Conservation (phyloP, 495 filamentous ascomycete species). For the Neurospora cerealis region DNA sequence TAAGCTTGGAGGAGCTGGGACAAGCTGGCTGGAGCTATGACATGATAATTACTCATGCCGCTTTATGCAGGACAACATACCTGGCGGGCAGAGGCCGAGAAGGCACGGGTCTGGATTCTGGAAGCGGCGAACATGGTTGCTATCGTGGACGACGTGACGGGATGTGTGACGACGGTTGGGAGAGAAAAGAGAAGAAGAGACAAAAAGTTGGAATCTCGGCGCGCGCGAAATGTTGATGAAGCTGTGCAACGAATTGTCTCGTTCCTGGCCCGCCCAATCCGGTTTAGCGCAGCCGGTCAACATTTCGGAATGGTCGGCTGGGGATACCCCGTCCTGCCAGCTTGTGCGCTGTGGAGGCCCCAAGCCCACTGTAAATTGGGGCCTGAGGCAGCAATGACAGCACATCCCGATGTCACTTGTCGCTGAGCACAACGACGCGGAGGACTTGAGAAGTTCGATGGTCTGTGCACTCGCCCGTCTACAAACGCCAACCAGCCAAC, state of each 20-base stretch:
- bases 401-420: not conserved
- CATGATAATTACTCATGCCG: not conserved
- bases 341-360: slow-evolving; percentile 14
- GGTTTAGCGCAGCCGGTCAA: not conserved
- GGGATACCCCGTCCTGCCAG: not conserved
- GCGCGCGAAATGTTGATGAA: not conserved
- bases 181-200: not conserved
- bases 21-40: slow-evolving; percentile 3
- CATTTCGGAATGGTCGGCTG: not conserved
- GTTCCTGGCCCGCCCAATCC: not conserved
- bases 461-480: not conserved
- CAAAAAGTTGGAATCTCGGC: not conserved
- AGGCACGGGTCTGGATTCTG: slow-evolving; percentile 78
- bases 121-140: slow-evolving; percentile 65
- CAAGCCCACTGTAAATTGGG: not conserved
- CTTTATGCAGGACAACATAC: slow-evolving; percentile 38
- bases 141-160: not conserved
- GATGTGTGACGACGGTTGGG: not conserved
- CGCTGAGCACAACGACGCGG: not conserved
- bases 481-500: not conserved
- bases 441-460: not conserved
- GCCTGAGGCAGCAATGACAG: not conserved
- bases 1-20: not conserved
- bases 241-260: not conserved
- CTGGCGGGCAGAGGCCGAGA: slow-evolving; percentile 85